These are phyloP conservation scores for Yarrowia sp. DNA, from an alignment of 805 yeast species.

Conservation along the genomic window DNA sequence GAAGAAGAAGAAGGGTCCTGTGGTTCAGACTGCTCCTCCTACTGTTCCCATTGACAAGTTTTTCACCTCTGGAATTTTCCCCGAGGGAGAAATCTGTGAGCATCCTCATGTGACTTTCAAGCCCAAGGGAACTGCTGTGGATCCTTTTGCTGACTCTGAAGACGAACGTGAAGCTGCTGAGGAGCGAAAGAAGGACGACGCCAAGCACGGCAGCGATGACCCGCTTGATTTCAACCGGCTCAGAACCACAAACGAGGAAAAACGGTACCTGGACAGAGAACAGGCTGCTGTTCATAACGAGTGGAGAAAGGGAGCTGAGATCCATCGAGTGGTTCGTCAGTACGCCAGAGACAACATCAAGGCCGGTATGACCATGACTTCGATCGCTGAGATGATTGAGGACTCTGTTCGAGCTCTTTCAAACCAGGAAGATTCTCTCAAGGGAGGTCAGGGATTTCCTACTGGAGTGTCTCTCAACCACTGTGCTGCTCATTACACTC, in stretches of 20 bases:
- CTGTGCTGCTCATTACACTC: constrained; percentile 97
- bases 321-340: constrained; percentile 86
- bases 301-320: constrained; percentile 92
- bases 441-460: constrained; percentile 95
- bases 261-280: constrained; percentile 69
- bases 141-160: constrained; percentile 24
- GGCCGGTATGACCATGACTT: constrained; percentile 92
- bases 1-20: constrained; percentile 48
- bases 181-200: constrained; percentile 21
- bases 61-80: constrained; percentile 71
- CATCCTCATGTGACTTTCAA: constrained; percentile 24
- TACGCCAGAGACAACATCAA: constrained; percentile 69
- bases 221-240: constrained; percentile 66
- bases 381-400: constrained; percentile 86
- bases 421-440: constrained; percentile 53
- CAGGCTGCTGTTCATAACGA: constrained; percentile 70
- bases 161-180: constrained; percentile 24
- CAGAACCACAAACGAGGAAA: constrained; percentile 84
- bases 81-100: constrained; percentile 64
- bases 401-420: constrained; percentile 74
- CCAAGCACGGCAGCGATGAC: constrained; percentile 53
- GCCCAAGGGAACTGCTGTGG: constrained; percentile 21
- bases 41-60: constrained; percentile 62
- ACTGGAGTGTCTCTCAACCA: constrained; percentile 94
- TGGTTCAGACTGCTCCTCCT: constrained; percentile 47